Conservation (phyloP, 192 early-diverging fungal genomes). For the Coemansia sp. region DNA sequence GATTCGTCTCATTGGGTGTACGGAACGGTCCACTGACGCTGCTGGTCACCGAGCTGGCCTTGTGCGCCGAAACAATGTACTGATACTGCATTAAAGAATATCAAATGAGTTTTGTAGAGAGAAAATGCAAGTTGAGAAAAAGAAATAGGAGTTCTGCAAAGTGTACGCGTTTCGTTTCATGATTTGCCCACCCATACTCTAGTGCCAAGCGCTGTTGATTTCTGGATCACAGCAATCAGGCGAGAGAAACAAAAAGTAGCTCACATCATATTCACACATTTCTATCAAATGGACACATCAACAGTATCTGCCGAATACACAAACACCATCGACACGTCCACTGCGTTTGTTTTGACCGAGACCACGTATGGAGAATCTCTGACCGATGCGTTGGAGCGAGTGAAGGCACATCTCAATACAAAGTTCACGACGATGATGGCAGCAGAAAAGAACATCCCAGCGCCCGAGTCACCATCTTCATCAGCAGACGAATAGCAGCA, state of each 20-base stretch:
- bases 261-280: neutral
- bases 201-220: neutral
- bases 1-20: conserved; percentile 61
- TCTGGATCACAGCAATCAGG: neutral
- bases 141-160: neutral
- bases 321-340: neutral
- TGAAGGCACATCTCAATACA: conserved; percentile 33
- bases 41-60: conserved; percentile 69
- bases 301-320: conserved; percentile 23
- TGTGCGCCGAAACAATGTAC: conserved; percentile 81
- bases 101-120: neutral
- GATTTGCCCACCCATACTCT: neutral
- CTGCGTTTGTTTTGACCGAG: conserved; percentile 16
- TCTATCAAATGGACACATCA: conserved; percentile 8
- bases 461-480: neutral
- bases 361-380: neutral
- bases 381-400: conserved; percentile 20
- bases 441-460: conserved; percentile 18
- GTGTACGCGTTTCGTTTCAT: neutral
- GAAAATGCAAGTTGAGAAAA: neutral
- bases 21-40: conserved; percentile 71
- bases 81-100: conserved; percentile 56
- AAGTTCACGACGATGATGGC: conserved; percentile 33
- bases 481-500: neutral
- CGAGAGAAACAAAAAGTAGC: neutral